Evolutionary conservation across 441 rosid species (phyloP).

Genomic region (Populus hybrid): DNA sequence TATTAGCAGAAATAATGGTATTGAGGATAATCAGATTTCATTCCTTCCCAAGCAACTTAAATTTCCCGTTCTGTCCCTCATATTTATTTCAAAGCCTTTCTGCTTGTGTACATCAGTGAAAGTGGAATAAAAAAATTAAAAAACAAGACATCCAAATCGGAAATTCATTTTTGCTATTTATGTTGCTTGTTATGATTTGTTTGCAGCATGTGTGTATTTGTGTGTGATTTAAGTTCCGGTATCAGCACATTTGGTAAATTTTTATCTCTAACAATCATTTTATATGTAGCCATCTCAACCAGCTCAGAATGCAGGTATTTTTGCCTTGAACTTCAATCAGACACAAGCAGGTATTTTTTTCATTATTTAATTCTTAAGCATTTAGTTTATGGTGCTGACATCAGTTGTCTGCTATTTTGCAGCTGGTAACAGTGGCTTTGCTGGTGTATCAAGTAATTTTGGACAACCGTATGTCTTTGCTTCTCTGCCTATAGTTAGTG

Average conservation of each 20-base stretch:
- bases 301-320: conserved; percentile 49
- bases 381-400: conserved; percentile 15
- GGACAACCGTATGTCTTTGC: conserved; percentile 54
- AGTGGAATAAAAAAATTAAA: not conserved
- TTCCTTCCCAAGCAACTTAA: not conserved
- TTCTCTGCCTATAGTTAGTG: conserved; percentile 1
- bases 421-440: conserved; percentile 37
- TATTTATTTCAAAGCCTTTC: not conserved
- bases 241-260: not conserved
- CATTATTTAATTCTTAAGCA: not conserved
- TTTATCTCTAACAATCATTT: conserved; percentile 18
- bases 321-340: conserved; percentile 59
- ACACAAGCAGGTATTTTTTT: conserved; percentile 48
- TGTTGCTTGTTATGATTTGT: not conserved
- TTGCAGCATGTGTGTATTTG: not conserved
- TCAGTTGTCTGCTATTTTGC: conserved; percentile 19
- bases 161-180: not conserved
- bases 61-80: not conserved
- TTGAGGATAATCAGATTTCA: not conserved
- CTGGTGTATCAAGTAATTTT: conserved; percentile 44
- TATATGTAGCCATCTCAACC: conserved; percentile 54
- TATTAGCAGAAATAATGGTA: not conserved
- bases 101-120: not conserved
- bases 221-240: conserved; percentile 3
- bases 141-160: not conserved